phyloP scores from a whole-genome alignment of 1,284 basidiomycete genomes.

The Boletus sp. region DNA sequence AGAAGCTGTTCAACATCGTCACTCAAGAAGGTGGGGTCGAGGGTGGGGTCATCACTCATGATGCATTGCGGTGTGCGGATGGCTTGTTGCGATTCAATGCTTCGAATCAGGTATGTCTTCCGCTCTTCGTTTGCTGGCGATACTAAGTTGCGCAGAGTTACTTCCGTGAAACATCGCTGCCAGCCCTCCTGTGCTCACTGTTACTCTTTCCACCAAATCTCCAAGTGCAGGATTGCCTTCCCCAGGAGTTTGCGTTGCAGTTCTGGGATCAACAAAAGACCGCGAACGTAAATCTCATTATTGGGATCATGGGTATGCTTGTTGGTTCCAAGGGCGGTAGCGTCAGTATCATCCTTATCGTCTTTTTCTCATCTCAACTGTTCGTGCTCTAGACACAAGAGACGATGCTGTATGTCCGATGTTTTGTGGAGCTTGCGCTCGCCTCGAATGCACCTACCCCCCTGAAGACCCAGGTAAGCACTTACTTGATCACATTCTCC shows the following conservation, averaged over 20 bases:
- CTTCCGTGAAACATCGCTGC: slow-evolving; percentile 90
- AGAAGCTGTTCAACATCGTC: slow-evolving; percentile 91
- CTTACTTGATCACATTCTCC: slow-evolving; percentile 6
- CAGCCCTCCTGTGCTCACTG: slow-evolving; percentile 77
- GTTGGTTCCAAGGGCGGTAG: slow-evolving; percentile 70
- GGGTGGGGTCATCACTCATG: slow-evolving; percentile 85
- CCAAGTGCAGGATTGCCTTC: slow-evolving; percentile 61
- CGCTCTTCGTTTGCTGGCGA: neutral
- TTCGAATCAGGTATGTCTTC: slow-evolving; percentile 80
- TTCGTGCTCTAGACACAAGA: slow-evolving; percentile 49
- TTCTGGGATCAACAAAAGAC: slow-evolving; percentile 95
- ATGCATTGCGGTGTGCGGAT: slow-evolving; percentile 84
- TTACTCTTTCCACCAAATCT: slow-evolving; percentile 83
- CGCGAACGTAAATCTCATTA: slow-evolving; percentile 72
- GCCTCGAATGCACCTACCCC: slow-evolving; percentile 88
- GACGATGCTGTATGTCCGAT: slow-evolving; percentile 70
- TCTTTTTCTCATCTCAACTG: neutral
- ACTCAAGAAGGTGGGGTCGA: slow-evolving; percentile 89
- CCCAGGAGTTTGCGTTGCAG: slow-evolving; percentile 93
- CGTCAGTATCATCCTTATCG: slow-evolving; percentile 36
- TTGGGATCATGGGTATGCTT: slow-evolving; percentile 78
- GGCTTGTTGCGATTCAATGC: slow-evolving; percentile 88
- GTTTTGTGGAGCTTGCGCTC: slow-evolving; percentile 84
- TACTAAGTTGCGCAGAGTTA: slow-evolving; percentile 68
- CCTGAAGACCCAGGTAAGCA: slow-evolving; percentile 77